phyloP scores from a whole-genome alignment of 2,329 filamentous ascomycete genomes.

The Penicillium polonicum region DNA sequence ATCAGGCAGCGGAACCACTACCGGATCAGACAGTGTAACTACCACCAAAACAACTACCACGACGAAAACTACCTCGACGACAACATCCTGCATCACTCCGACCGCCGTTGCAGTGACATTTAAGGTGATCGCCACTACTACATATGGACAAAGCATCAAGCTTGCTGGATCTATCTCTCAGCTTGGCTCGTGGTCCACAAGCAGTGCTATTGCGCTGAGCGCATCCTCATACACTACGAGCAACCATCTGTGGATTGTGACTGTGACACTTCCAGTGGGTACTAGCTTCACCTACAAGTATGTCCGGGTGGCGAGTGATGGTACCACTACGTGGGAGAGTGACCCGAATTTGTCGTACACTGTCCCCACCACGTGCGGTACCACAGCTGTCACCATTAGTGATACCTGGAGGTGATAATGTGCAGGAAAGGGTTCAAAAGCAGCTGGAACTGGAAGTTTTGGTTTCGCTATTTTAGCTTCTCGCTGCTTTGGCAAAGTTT shows the following conservation, averaged over 20 bases:
- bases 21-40: slow-evolving; percentile 6
- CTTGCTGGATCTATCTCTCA: slow-evolving; percentile 59
- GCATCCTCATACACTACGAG: slow-evolving; percentile 58
- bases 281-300: slow-evolving; percentile 44
- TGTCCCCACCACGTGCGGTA: slow-evolving; percentile 39
- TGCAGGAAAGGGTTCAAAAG: neutral
- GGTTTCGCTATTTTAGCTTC: neutral
- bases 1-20: slow-evolving; percentile 9
- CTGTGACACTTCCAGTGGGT: slow-evolving; percentile 57
- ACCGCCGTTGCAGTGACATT: slow-evolving; percentile 60
- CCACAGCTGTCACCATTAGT: slow-evolving; percentile 33
- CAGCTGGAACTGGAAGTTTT: neutral
- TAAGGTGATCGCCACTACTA: slow-evolving; percentile 57
- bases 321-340: slow-evolving; percentile 11
- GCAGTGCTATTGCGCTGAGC: slow-evolving; percentile 55
- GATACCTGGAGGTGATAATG: slow-evolving; percentile 39
- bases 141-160: slow-evolving; percentile 64
- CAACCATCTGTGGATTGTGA: slow-evolving; percentile 62
- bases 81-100: slow-evolving; percentile 20
- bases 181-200: slow-evolving; percentile 64
- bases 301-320: slow-evolving; percentile 8
- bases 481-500: too few relatives aligned
- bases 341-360: slow-evolving; percentile 42
- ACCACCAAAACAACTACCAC: slow-evolving; percentile 17
- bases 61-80: slow-evolving; percentile 27